Evolutionary conservation across 1,284 basidiomycete species (phyloP).

Genomic region (Rhodotorula glutinis): DNA sequence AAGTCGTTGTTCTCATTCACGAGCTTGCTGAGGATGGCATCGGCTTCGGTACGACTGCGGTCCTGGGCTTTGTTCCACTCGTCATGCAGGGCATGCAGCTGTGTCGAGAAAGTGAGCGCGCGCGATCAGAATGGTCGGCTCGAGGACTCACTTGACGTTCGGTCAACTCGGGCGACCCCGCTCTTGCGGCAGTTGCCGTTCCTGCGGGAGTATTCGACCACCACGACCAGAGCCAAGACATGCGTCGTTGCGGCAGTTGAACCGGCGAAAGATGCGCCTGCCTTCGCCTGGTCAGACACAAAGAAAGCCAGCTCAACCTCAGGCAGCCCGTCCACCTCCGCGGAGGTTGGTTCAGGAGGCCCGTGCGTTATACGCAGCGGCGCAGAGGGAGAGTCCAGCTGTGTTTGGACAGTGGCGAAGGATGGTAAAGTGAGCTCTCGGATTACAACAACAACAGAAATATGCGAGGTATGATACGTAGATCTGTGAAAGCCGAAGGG

Average conservation of each 20-base stretch:
- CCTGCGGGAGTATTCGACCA: background rate
- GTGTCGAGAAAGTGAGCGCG: too few species aligned
- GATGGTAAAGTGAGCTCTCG: background rate
- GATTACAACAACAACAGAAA: background rate
- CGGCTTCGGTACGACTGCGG: background rate
- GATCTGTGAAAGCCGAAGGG: too few species aligned
- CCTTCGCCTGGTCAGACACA: too few species aligned
- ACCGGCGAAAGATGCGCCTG: too few species aligned
- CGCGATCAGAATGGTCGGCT: too few species aligned
- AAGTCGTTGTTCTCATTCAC: conserved; percentile 15
- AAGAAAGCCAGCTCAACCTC: too few species aligned
- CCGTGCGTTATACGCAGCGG: too few species aligned
- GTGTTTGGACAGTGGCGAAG: too few species aligned
- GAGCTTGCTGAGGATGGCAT: conserved; percentile 1
- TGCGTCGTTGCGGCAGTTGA: background rate
- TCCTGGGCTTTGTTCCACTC: conserved; percentile 9
- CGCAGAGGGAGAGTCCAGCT: too few species aligned
- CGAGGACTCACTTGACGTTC: conserved; percentile 5
- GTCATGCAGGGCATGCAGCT: conserved; percentile 10
- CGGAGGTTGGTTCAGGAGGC: too few species aligned
- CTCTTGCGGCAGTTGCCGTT: background rate
- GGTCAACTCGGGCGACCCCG: background rate
- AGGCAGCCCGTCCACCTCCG: too few species aligned
- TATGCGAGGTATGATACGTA: background rate
- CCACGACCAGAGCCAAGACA: conserved; percentile 6